These are phyloP conservation scores for Pythium rishiriense DNA, from an alignment of 352 stramenopile species.

Conservation along the genomic window DNA sequence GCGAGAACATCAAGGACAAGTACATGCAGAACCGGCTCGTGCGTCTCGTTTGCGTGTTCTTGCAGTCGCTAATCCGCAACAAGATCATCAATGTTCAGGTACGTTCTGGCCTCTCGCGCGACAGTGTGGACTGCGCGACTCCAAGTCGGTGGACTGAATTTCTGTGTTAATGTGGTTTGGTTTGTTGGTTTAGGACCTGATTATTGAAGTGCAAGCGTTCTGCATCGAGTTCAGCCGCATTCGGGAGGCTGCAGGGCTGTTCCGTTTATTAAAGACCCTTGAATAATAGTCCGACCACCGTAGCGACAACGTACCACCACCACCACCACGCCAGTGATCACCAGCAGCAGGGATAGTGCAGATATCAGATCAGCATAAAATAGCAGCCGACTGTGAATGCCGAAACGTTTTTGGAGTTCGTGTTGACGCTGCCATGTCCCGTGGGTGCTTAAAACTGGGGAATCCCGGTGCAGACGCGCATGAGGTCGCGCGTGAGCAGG, in stretches of 20 bases:
- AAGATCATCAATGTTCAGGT: constrained; percentile 98
- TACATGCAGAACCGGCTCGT: constrained; percentile 98
- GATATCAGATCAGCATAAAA: constrained; percentile 14
- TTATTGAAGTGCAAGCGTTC: constrained; percentile 99
- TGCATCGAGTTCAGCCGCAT: constrained; percentile 99
- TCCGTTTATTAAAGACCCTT: constrained; percentile 96
- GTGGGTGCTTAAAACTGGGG: constrained; percentile 58
- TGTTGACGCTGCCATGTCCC: not conserved
- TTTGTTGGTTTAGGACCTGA: constrained; percentile 85
- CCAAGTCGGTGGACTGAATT: no score
- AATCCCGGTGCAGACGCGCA: constrained; percentile 72
- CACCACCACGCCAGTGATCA: constrained; percentile 18
- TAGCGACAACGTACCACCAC: constrained; percentile 20
- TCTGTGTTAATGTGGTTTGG: no score
- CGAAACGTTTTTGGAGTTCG: constrained; percentile 8
- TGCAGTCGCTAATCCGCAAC: constrained; percentile 98
- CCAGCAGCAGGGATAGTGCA: constrained; percentile 15
- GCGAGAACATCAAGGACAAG: constrained; percentile 98
- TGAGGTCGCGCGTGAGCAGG: constrained; percentile 77
- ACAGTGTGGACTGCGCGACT: no score
- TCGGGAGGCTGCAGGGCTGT: constrained; percentile 95
- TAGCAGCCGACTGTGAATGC: constrained; percentile 15
- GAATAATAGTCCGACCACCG: constrained; percentile 67
- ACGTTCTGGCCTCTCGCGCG: no score
- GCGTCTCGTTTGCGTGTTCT: constrained; percentile 97